Percentiles rank a stretch among this genome's conserved stretches.
Evolutionary conservation across 805 yeast species (phyloP).

Genomic region (Lipomyces anomalus): DNA sequence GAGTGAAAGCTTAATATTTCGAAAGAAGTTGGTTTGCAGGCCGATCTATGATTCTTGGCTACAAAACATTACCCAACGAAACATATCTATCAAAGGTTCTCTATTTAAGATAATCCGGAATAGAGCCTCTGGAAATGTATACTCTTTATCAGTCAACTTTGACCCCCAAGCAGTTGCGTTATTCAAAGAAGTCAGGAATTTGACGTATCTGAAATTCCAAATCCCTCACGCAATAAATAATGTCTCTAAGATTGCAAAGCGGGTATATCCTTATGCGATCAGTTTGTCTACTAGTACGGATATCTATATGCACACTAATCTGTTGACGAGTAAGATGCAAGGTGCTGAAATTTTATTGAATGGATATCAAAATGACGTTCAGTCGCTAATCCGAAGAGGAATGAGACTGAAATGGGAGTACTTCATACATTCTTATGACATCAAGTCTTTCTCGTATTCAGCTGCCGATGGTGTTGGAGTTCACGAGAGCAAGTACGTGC

Average conservation of each 20-base stretch:
- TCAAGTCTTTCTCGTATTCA: conserved; percentile 30
- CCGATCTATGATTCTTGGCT: conserved; percentile 48
- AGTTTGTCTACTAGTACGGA: conserved; percentile 48
- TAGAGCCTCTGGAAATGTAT: conserved; percentile 23
- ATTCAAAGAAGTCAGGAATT: conserved; percentile 50
- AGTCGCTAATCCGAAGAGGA: conserved; percentile 35
- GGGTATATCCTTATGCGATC: conserved; percentile 53
- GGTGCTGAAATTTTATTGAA: conserved; percentile 42
- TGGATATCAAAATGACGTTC: conserved; percentile 34
- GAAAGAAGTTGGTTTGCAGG: conserved; percentile 43
- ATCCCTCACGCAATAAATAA: conserved; percentile 50
- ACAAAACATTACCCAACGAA: conserved; percentile 25
- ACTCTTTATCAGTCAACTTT: conserved; percentile 46
- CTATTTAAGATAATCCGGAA: conserved; percentile 38
- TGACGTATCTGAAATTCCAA: conserved; percentile 47
- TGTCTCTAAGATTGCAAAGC: conserved; percentile 46
- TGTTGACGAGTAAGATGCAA: conserved; percentile 33
- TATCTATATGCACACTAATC: conserved; percentile 36
- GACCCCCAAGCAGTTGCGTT: conserved; percentile 40
- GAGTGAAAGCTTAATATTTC: conserved; percentile 43
- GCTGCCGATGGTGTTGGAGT: background rate
- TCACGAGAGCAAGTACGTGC: conserved; percentile 27
- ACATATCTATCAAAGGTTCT: conserved; percentile 31
- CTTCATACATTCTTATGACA: conserved; percentile 46
- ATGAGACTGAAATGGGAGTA: conserved; percentile 48